A percentile compares a stretch with the other conserved stretches of the same genome.
Conservation (phyloP, 2,329 filamentous ascomycete genomes). For the Rhynchosporium secalis region DNA sequence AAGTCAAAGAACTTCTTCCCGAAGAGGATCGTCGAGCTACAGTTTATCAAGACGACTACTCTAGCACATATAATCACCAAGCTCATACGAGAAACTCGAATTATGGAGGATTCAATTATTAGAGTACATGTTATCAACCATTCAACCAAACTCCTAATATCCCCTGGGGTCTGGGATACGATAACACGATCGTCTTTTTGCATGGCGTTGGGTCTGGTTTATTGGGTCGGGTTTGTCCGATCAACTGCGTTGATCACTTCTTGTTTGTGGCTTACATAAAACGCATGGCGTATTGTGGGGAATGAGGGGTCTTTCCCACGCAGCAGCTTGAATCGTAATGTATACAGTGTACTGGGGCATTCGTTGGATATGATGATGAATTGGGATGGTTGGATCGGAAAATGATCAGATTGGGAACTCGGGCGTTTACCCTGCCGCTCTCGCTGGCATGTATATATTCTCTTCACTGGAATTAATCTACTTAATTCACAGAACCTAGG, state of each 20-base stretch:
- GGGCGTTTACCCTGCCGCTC: slow-evolving; percentile 12
- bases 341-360: slow-evolving; percentile 4
- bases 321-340: slow-evolving; percentile 4
- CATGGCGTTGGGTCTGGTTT: slow-evolving; percentile 11
- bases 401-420: not conserved
- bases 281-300: slow-evolving; percentile 12
- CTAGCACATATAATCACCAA: slow-evolving; percentile 28
- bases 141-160: too few species aligned
- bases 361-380: not conserved
- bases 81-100: slow-evolving; percentile 36
- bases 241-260: not conserved
- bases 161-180: not conserved
- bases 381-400: not conserved
- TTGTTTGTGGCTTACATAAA: not conserved
- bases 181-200: not conserved
- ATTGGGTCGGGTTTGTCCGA: not conserved
- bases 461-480: not conserved
- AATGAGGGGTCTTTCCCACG: not conserved
- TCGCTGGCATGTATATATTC: not conserved
- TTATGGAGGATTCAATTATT: slow-evolving; percentile 39
- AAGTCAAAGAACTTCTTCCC: slow-evolving; percentile 80
- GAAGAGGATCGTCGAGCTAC: slow-evolving; percentile 39
- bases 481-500: not conserved
- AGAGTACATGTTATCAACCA: not conserved
- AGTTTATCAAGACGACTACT: slow-evolving; percentile 40